Conservation (phyloP, 371 early-diverging fungal species). For the Phascolomyces articulosus region DNA sequence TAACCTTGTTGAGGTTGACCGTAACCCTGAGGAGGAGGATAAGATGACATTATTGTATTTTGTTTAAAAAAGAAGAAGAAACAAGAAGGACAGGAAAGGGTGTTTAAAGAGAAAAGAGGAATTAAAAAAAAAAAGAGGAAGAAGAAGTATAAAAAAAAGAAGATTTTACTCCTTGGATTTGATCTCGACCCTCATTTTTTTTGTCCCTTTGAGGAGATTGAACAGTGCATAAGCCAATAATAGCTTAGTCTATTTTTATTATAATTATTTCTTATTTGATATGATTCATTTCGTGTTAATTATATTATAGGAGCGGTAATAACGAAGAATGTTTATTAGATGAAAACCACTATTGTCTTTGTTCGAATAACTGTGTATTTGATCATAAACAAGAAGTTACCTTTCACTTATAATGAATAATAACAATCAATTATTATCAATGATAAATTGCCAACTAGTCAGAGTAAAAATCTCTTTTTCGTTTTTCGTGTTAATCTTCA, state of each 20-base stretch:
- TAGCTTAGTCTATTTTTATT: neutral
- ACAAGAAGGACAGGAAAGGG: constrained; percentile 5
- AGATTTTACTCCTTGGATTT: neutral
- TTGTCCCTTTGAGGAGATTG: neutral
- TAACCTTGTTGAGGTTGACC: constrained; percentile 2
- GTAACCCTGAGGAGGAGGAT: constrained; percentile 1
- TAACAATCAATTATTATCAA: no score
- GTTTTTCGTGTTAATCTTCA: no score
- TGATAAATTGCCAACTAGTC: no score
- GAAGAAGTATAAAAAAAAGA: neutral
- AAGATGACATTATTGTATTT: neutral
- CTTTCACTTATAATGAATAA: no score
- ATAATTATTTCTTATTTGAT: neutral
- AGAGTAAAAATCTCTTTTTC: no score
- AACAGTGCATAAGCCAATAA: neutral
- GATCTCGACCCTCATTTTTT: neutral
- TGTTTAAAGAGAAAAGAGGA: no score
- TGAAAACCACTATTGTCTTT: no score
- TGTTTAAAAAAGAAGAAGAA: neutral
- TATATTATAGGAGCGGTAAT: no score
- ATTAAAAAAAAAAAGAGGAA: neutral
- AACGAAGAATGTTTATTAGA: no score
- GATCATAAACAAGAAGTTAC: no score
- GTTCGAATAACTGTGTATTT: no score
- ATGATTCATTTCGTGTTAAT: no score